phyloP scores from a whole-genome alignment of 1,284 basidiomycete genomes.

The Moesziomyces globuligerus region DNA sequence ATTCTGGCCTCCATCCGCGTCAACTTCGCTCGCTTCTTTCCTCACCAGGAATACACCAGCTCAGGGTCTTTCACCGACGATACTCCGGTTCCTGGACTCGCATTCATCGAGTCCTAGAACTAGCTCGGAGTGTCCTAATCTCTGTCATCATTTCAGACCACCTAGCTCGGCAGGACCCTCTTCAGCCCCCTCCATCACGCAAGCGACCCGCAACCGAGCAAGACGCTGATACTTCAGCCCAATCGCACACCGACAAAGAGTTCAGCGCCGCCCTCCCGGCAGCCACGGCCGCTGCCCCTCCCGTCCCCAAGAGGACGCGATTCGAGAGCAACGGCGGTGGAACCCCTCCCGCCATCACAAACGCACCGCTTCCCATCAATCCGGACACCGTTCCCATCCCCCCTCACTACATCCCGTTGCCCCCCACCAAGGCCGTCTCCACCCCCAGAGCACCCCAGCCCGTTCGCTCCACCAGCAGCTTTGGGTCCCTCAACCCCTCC shows the following conservation, averaged over 20 bases:
- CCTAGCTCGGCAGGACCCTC: slow-evolving; percentile 15
- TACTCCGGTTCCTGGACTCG: slow-evolving; percentile 43
- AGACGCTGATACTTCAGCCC: slow-evolving; percentile 1
- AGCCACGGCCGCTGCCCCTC: slow-evolving; percentile 30
- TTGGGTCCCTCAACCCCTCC: slow-evolving; percentile 4
- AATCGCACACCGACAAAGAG: slow-evolving; percentile 9
- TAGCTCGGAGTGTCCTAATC: slow-evolving; percentile 21
- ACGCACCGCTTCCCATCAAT: slow-evolving; percentile 8
- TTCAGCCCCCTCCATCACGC: slow-evolving; percentile 31
- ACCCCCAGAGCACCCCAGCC: slow-evolving; percentile 9
- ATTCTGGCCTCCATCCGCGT: background rate
- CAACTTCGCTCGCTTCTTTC: background rate
- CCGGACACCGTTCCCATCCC: slow-evolving; percentile 13
- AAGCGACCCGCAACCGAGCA: slow-evolving; percentile 37
- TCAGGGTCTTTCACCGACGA: slow-evolving; percentile 2
- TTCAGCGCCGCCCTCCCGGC: slow-evolving; percentile 9
- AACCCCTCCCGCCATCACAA: slow-evolving; percentile 3
- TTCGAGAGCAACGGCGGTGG: slow-evolving; percentile 35
- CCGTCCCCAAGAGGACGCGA: slow-evolving; percentile 42
- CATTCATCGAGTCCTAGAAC: slow-evolving; percentile 20
- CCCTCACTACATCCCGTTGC: slow-evolving; percentile 38
- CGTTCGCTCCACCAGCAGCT: slow-evolving; percentile 21
- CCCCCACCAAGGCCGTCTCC: slow-evolving; percentile 34
- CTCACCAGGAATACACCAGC: background rate
- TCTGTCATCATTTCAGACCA: slow-evolving; percentile 40